phyloP scores from a whole-genome alignment of 176 grass and related monocot species.

The Cenchrus fungigraminus region DNA sequence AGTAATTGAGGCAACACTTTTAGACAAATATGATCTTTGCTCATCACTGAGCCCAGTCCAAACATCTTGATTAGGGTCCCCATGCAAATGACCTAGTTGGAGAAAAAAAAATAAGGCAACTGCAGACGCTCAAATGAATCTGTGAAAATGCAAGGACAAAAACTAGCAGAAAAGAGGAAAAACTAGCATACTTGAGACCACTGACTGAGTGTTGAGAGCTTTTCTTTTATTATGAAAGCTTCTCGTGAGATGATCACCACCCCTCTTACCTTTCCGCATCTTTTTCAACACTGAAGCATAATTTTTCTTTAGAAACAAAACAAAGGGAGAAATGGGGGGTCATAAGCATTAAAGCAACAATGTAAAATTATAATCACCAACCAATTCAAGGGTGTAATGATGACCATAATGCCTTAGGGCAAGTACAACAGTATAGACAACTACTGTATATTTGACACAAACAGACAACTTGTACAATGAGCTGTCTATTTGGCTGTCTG shows the following conservation, averaged over 20 bases:
- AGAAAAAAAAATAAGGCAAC: neutral
- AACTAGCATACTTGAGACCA: slow-evolving; percentile 5
- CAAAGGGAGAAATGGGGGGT: neutral
- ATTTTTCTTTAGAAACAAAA: neutral
- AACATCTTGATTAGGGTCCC: neutral
- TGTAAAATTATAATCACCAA: neutral
- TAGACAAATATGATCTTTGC: neutral
- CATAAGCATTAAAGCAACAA: neutral
- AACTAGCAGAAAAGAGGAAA: neutral
- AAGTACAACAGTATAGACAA: too few relatives aligned
- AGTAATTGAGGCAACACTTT: neutral
- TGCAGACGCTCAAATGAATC: slow-evolving; percentile 12
- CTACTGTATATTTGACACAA: too few relatives aligned
- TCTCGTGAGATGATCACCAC: neutral
- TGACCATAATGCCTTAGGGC: too few relatives aligned
- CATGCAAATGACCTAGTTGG: neutral
- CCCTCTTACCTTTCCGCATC: neutral
- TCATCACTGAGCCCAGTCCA: neutral
- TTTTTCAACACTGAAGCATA: neutral
- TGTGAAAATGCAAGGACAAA: neutral
- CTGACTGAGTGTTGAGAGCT: neutral
- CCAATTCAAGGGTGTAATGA: too few relatives aligned
- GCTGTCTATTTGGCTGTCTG: too few relatives aligned
- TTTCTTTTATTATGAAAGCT: neutral
- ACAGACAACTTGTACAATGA: too few relatives aligned